Evolutionary conservation across 345 rosid genomes (phyloP).

Genomic region (Salix koriyanagi): DNA sequence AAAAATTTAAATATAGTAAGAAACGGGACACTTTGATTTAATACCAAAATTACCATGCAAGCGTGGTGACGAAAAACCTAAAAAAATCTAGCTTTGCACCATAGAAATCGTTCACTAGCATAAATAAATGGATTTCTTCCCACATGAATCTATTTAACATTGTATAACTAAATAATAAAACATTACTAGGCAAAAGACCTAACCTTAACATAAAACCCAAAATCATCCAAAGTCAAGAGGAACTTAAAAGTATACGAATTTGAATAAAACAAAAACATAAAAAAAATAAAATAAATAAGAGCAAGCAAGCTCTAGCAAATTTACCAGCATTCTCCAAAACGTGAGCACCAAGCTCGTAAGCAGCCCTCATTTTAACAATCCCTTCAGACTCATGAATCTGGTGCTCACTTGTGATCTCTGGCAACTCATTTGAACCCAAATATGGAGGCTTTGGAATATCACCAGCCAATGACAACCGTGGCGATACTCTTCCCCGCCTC

Average conservation of each 20-base stretch:
- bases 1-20: background rate
- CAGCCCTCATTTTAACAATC: constrained; percentile 68
- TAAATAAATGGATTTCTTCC: background rate
- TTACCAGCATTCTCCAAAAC: constrained; percentile 74
- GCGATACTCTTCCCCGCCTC: constrained; percentile 79
- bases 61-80: too few species aligned
- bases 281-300: background rate
- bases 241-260: background rate
- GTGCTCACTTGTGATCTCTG: constrained; percentile 55
- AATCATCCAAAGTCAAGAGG: background rate
- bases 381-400: constrained; percentile 79
- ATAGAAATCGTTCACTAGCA: background rate
- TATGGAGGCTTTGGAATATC: constrained; percentile 79
- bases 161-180: background rate
- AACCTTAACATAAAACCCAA: background rate
- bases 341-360: constrained; percentile 89
- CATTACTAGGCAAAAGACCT: background rate
- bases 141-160: background rate
- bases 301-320: constrained; percentile 35
- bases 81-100: background rate
- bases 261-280: background rate
- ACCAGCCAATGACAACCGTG: constrained; percentile 74
- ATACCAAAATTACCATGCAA: too few species aligned
- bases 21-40: background rate
- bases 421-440: constrained; percentile 46